These are phyloP conservation scores for Aspergillus heteromorphus DNA, from an alignment of 495 filamentous ascomycete genomes.

Conservation along the genomic window DNA sequence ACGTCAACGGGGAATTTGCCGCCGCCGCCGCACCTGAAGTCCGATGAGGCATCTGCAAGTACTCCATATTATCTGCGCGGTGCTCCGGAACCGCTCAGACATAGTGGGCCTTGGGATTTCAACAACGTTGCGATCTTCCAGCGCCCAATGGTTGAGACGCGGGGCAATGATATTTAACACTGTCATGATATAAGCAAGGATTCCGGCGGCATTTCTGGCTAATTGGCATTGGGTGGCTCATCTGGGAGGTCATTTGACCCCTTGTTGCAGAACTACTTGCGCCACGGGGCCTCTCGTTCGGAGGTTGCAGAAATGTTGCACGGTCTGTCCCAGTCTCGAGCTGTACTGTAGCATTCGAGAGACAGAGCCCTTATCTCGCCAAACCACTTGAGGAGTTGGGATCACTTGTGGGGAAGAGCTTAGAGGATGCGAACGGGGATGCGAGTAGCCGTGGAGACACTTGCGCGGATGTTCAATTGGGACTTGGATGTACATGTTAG, in stretches of 20 bases:
- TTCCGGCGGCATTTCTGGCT: neutral
- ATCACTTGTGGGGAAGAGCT: constrained; percentile 1
- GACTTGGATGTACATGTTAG: neutral
- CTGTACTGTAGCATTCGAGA: neutral
- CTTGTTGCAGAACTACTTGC: neutral
- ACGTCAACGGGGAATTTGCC: constrained; percentile 33
- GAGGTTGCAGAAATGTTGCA: neutral
- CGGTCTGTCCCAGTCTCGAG: neutral
- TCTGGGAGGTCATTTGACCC: neutral
- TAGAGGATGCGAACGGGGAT: neutral
- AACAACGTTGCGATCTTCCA: neutral
- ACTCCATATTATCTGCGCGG: neutral
- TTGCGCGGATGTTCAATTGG: neutral
- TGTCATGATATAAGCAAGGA: neutral
- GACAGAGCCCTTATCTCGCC: neutral
- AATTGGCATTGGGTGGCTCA: neutral
- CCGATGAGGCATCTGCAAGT: constrained; percentile 20
- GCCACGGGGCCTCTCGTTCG: neutral
- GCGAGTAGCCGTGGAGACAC: neutral
- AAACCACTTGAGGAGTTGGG: constrained; percentile 3
- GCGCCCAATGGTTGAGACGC: neutral
- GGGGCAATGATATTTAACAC: neutral
- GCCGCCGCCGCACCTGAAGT: constrained; percentile 38
- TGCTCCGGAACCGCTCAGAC: neutral
- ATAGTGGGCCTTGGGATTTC: neutral